Evolutionary conservation across 352 stramenopile genomes (phyloP).

Genomic region (Pythium brachiatum): DNA sequence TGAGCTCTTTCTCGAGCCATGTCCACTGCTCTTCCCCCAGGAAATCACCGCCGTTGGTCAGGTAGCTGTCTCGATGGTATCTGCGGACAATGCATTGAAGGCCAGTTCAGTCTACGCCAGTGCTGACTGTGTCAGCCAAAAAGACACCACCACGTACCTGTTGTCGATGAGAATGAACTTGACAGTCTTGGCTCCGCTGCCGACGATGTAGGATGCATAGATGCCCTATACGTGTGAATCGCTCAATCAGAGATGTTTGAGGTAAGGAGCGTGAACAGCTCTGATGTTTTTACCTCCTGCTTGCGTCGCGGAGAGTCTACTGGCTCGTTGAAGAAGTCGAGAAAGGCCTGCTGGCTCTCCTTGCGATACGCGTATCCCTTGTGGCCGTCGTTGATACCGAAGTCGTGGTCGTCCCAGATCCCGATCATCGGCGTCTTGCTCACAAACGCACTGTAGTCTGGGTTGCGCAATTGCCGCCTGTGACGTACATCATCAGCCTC

Average conservation of each 20-base stretch:
- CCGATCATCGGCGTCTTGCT: constrained; percentile 70
- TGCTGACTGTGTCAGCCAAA: too few species aligned
- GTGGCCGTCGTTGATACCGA: background rate
- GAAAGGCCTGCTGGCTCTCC: constrained; percentile 57
- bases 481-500: background rate
- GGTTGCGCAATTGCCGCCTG: constrained; percentile 61
- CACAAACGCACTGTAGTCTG: constrained; percentile 63
- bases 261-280: too few species aligned
- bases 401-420: constrained; percentile 81
- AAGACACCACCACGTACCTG: constrained; percentile 19
- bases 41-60: constrained; percentile 56
- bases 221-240: constrained; percentile 62
- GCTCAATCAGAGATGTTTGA: too few species aligned
- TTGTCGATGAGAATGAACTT: constrained; percentile 90
- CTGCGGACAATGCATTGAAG: too few species aligned
- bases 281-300: background rate
- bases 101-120: too few species aligned
- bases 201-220: constrained; percentile 82
- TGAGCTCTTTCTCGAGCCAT: constrained; percentile 84
- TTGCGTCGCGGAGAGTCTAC: background rate
- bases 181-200: constrained; percentile 52
- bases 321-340: constrained; percentile 59
- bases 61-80: constrained; percentile 82
- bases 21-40: constrained; percentile 78
- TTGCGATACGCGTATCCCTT: constrained; percentile 44